A percentile compares a stretch with the other conserved stretches of the same genome.
Conservation (phyloP, 495 filamentous ascomycete genomes). For the Lophiotrema nucula region DNA sequence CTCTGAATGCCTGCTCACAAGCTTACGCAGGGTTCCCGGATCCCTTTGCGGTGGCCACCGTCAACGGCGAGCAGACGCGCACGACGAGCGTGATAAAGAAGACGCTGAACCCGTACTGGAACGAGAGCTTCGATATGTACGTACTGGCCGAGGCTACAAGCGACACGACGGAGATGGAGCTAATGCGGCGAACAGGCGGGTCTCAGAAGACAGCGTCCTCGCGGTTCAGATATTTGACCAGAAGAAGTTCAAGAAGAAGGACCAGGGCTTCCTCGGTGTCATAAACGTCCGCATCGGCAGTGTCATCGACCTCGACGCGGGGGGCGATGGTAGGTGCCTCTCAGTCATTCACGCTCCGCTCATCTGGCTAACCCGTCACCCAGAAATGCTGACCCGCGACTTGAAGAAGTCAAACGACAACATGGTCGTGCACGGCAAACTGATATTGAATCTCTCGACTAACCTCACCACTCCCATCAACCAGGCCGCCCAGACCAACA, state of each 20-base stretch:
- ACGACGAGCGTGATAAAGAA: slow-evolving; percentile 95
- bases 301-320: slow-evolving; percentile 83
- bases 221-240: slow-evolving; percentile 99
- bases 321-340: slow-evolving; percentile 78
- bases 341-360: background rate
- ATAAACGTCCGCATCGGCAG: slow-evolving; percentile 95
- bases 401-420: slow-evolving; percentile 98
- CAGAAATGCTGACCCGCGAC: slow-evolving; percentile 96
- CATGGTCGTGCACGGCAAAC: slow-evolving; percentile 92
- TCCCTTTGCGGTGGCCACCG: slow-evolving; percentile 94
- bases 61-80: slow-evolving; percentile 93
- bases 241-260: slow-evolving; percentile 99
- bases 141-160: slow-evolving; percentile 34
- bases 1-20: slow-evolving; percentile 35
- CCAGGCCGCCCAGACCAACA: slow-evolving; percentile 6
- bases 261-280: slow-evolving; percentile 95
- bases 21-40: slow-evolving; percentile 78
- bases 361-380: slow-evolving; percentile 4
- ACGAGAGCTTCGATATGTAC: slow-evolving; percentile 97
- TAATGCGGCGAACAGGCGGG: slow-evolving; percentile 56
- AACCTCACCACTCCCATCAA: slow-evolving; percentile 65
- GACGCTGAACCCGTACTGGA: slow-evolving; percentile 98
- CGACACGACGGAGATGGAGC: slow-evolving; percentile 1
- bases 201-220: slow-evolving; percentile 90
- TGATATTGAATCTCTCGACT: slow-evolving; percentile 92